Evolutionary conservation across 768 basidiomycete genomes (phyloP).

Genomic region (Punctularia strigosozonata): DNA sequence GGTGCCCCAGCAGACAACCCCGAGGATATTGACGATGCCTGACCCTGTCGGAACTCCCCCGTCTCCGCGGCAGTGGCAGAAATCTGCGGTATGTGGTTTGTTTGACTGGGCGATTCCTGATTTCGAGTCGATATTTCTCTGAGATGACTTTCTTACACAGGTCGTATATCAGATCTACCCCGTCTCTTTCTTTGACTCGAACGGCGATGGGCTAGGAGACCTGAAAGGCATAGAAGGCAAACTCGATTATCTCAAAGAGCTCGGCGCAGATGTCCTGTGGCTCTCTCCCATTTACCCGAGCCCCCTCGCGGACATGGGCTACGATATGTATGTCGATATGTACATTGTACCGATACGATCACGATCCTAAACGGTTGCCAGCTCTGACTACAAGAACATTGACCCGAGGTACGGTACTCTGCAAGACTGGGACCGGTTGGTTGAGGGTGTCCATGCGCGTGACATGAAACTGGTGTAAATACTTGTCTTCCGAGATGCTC

Average conservation of each 20-base stretch:
- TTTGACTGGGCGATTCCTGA: no score
- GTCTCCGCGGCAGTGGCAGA: conserved; percentile 37
- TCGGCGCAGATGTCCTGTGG: conserved; percentile 63
- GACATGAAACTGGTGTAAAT: conserved; percentile 63
- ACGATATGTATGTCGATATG: conserved; percentile 41
- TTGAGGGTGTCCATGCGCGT: conserved; percentile 41
- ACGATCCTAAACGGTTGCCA: no score
- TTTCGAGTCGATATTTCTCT: no score
- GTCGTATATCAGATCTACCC: conserved; percentile 64
- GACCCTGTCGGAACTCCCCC: no score
- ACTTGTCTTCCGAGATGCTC: not conserved
- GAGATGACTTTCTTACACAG: no score
- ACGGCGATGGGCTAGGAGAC: conserved; percentile 60
- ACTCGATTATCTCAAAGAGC: conserved; percentile 54
- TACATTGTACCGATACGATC: not conserved
- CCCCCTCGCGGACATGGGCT: conserved; percentile 64
- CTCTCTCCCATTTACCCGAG: conserved; percentile 60
- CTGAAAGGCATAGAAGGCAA: conserved; percentile 53
- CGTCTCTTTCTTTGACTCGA: conserved; percentile 59
- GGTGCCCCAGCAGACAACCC: no score
- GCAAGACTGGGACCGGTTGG: conserved; percentile 43
- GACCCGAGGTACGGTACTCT: conserved; percentile 57
- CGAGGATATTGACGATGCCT: no score
- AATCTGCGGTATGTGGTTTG: no score
- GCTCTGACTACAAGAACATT: conserved; percentile 54